Evolutionary conservation across 2,329 filamentous ascomycete species (phyloP).

Genomic region (Beauveria sp.): DNA sequence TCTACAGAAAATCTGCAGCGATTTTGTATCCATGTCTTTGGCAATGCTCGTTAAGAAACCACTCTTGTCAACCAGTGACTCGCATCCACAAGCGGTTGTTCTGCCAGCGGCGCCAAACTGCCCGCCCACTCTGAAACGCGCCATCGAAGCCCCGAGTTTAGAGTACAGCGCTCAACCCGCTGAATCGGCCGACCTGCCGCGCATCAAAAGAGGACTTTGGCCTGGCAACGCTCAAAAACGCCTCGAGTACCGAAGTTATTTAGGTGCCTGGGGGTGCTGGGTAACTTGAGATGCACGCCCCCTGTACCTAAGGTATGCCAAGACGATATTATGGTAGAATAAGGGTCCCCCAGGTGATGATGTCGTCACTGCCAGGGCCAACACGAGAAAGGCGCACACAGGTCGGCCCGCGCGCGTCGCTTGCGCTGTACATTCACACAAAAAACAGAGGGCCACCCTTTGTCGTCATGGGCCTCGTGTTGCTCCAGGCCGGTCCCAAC

Average conservation of each 20-base stretch:
- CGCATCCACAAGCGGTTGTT: background rate
- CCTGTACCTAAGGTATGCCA: background rate
- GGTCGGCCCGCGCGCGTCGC: background rate
- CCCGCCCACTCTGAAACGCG: background rate
- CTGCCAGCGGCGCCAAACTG: background rate
- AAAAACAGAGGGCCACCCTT: background rate
- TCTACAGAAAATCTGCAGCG: background rate
- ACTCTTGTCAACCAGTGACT: too few relatives aligned
- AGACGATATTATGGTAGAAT: background rate
- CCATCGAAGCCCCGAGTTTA: too few relatives aligned
- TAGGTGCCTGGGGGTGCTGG: too few relatives aligned
- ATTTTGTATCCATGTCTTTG: too few relatives aligned
- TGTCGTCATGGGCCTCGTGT: constrained; percentile 1
- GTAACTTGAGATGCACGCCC: background rate
- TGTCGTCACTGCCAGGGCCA: background rate
- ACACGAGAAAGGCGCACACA: background rate
- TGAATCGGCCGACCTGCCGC: too few relatives aligned
- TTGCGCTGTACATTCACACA: background rate
- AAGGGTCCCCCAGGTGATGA: background rate
- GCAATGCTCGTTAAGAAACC: too few relatives aligned
- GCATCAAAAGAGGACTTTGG: background rate
- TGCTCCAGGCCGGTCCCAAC: background rate
- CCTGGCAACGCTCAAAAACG: background rate
- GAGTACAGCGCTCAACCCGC: too few relatives aligned
- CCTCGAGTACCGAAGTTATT: background rate